These are phyloP conservation scores for Scolecobasidium constrictum DNA, from an alignment of 2,329 filamentous ascomycete species.

Conservation along the genomic window DNA sequence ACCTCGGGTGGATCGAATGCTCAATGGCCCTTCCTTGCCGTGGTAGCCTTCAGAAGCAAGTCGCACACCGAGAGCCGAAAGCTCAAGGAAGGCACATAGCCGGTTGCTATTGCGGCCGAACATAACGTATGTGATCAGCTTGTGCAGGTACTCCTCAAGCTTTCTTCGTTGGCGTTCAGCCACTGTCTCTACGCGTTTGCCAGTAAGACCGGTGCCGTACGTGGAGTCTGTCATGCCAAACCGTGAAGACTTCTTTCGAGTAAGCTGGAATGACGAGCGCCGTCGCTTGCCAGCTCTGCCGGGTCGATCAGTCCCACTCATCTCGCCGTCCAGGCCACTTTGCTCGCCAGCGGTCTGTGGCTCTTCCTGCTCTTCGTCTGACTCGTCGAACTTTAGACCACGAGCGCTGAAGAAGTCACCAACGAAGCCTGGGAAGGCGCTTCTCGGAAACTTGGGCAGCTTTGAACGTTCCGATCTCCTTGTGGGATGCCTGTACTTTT, in stretches of 20 bases:
- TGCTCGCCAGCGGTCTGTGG: slow-evolving; percentile 30
- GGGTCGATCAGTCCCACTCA: slow-evolving; percentile 55
- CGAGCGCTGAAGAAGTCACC: neutral
- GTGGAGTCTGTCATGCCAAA: slow-evolving; percentile 13
- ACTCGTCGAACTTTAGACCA: slow-evolving; percentile 20
- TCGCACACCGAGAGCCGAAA: slow-evolving; percentile 87
- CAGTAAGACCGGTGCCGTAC: slow-evolving; percentile 17
- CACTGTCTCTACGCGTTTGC: slow-evolving; percentile 46
- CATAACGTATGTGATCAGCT: slow-evolving; percentile 93
- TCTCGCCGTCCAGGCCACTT: slow-evolving; percentile 52
- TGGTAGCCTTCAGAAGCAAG: slow-evolving; percentile 95
- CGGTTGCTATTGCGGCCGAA: slow-evolving; percentile 93
- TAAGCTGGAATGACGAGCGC: slow-evolving; percentile 45
- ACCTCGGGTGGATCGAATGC: slow-evolving; percentile 85
- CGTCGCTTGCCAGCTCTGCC: slow-evolving; percentile 41
- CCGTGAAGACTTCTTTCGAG: slow-evolving; percentile 25
- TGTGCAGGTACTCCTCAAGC: slow-evolving; percentile 80
- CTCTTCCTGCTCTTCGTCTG: slow-evolving; percentile 63
- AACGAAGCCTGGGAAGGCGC: slow-evolving; percentile 36
- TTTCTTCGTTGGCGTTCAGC: slow-evolving; percentile 72
- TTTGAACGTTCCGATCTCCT: slow-evolving; percentile 54
- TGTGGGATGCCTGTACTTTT: slow-evolving; percentile 46
- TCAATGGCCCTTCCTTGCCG: slow-evolving; percentile 89
- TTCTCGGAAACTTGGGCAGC: slow-evolving; percentile 81
- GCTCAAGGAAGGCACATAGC: slow-evolving; percentile 87